A percentile compares a stretch with the other conserved stretches of the same genome.
phyloP scores from a whole-genome alignment of 78 protist species.

The Guillardia theta region DNA sequence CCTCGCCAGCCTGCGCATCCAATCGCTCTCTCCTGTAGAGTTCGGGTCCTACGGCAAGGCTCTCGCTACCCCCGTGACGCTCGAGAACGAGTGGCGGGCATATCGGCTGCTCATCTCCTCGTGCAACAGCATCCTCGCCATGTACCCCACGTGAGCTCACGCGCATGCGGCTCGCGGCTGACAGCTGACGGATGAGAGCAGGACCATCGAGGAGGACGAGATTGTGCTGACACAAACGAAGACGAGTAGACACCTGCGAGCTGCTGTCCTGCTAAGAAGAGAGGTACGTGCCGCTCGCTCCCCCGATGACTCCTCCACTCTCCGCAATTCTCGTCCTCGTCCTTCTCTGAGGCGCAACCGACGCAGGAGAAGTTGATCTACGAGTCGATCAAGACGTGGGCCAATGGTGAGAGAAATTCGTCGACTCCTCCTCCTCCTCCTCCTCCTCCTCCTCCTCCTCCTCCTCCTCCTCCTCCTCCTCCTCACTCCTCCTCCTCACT shows the following conservation, averaged over 20 bases:
- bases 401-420: neutral
- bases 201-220: too few species aligned
- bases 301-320: neutral
- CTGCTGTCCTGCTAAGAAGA: too few species aligned
- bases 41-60: neutral
- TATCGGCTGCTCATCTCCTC: neutral
- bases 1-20: neutral
- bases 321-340: neutral
- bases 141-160: neutral
- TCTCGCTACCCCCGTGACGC: neutral
- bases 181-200: neutral
- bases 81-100: neutral
- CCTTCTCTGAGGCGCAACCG: neutral
- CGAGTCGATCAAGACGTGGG: constrained; percentile 8
- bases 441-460: neutral
- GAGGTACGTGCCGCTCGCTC: too few species aligned
- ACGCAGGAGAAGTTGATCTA: neutral
- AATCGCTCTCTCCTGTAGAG: neutral
- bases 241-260: too few species aligned
- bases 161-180: neutral
- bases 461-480: neutral
- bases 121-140: neutral
- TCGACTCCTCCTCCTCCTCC: neutral
- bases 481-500: too few species aligned
- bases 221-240: too few species aligned